A percentile compares a stretch with the other conserved stretches of the same genome.
phyloP scores from a whole-genome alignment of 345 rosid species.

The Ceriops decandra region DNA sequence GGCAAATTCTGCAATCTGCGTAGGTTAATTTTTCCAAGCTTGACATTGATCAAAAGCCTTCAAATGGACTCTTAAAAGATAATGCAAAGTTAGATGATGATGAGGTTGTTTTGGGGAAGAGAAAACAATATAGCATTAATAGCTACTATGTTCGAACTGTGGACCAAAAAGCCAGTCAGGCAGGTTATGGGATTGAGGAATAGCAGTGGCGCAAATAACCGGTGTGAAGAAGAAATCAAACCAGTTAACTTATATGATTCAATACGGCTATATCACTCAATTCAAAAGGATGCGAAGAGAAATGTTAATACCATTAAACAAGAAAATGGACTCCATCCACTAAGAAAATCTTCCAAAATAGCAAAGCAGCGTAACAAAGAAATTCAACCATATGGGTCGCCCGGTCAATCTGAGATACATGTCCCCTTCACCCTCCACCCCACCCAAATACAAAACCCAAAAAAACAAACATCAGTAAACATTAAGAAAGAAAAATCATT shows the following conservation, averaged over 20 bases:
- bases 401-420: not conserved
- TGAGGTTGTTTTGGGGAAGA: not conserved
- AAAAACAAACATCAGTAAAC: too few relatives aligned
- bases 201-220: not conserved
- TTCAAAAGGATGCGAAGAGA: not conserved
- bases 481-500: slow-evolving; percentile 4
- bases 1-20: too few relatives aligned
- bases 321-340: not conserved
- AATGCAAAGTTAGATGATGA: not conserved
- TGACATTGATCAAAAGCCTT: not conserved
- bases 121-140: not conserved
- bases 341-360: not conserved
- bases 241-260: not conserved
- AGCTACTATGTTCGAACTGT: not conserved
- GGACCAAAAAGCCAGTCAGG: not conserved
- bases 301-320: not conserved
- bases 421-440: too few relatives aligned
- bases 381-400: not conserved
- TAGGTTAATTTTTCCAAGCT: not conserved
- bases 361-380: not conserved
- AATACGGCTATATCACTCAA: not conserved
- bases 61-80: too few relatives aligned
- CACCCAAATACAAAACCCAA: too few relatives aligned
- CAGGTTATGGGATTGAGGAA: too few relatives aligned
- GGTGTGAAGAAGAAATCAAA: not conserved